Conservation (phyloP, 371 early-diverging fungal genomes). For the Dentiscutata heterogama region DNA sequence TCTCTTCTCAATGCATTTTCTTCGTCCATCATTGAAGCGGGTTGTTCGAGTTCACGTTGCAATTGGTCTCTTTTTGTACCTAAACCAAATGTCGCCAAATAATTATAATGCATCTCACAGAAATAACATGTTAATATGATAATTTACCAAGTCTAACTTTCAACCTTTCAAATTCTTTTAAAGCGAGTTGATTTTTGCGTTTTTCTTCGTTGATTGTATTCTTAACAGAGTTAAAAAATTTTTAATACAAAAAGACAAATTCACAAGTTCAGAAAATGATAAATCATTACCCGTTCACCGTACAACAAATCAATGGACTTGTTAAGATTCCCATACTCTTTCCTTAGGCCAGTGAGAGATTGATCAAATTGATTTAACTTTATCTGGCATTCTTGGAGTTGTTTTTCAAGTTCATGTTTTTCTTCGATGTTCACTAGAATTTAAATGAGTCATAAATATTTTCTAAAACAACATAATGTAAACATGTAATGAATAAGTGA, state of each 20-base stretch:
- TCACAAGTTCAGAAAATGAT: neutral
- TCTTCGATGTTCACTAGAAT: constrained; percentile 36
- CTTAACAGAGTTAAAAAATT: neutral
- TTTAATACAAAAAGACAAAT: too few species aligned
- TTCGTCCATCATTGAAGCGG: neutral
- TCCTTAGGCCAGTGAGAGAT: constrained; percentile 48
- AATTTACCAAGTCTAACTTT: constrained; percentile 44
- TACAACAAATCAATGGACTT: constrained; percentile 50
- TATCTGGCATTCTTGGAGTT: constrained; percentile 53
- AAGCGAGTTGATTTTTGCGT: constrained; percentile 45
- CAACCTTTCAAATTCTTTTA: constrained; percentile 39
- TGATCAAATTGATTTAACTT: constrained; percentile 48
- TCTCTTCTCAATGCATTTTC: constrained; percentile 38
- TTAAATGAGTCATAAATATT: neutral
- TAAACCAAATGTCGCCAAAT: neutral
- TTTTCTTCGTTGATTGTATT: constrained; percentile 16
- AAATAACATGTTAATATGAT: neutral
- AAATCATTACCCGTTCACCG: constrained; percentile 44
- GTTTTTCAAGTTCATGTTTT: constrained; percentile 52
- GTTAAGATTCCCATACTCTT: constrained; percentile 53
- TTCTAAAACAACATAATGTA: neutral
- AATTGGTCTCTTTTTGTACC: constrained; percentile 30
- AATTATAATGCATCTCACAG: too few species aligned
- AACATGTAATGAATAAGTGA: neutral
- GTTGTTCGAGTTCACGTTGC: neutral